Base-by-base conservation (phyloP, 1,284 basidiomycete species). In the Bondarzewia mesenterica region DNA sequence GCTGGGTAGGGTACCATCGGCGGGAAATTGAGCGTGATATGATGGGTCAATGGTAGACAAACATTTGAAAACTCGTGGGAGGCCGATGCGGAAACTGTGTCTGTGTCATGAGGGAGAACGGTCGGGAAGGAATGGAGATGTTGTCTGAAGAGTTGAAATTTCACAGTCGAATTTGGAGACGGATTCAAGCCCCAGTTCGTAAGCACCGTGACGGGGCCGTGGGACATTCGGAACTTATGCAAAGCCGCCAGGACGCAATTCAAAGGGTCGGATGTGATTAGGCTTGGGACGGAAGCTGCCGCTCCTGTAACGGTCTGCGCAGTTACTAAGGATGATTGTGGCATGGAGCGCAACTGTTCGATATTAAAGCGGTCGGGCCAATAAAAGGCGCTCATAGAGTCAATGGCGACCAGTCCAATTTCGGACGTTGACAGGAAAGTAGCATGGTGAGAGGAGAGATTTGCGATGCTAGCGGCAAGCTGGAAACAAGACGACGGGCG, bases 371-470 rank as follows among this genome's bases (percentile, higher is more conserved):
- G 78, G 60, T 92, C 87, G 7, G 71, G 56, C 87, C 88, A 90
- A 64, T 85, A 79, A 60, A 85, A 89, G 0, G 85, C 62, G 60
- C 82, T 85, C 49, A 89, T 66, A 6, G 85, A 85, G 63, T 92
- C 89, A 37, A 92, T 67, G 14, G 77, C 79, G 22, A 89, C 60
- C 46, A 88, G 58, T 12, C 77, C 80, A 16, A 88, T 72, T 52
- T 79, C 78, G 40, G 67, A 62, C 43, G 73, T 60, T 25, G 74
- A 66, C 51, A 82, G 70, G 47, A 69, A 62, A 18, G 60, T 59
- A 5, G 65, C 59, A 55, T 82, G 78, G 57, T 83, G 83, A 4
- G 60, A 58, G 7, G 79, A 71, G n/a, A 91, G 68, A 53, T 77
- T 63, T 14, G 71, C 60, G 50, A 92, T 66, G 8, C 83, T 81